A percentile compares a stretch with the other conserved stretches of the same genome.
These are phyloP conservation scores for Vicia faba DNA, from an alignment of 306 rosid genomes.

Conservation along the genomic window DNA sequence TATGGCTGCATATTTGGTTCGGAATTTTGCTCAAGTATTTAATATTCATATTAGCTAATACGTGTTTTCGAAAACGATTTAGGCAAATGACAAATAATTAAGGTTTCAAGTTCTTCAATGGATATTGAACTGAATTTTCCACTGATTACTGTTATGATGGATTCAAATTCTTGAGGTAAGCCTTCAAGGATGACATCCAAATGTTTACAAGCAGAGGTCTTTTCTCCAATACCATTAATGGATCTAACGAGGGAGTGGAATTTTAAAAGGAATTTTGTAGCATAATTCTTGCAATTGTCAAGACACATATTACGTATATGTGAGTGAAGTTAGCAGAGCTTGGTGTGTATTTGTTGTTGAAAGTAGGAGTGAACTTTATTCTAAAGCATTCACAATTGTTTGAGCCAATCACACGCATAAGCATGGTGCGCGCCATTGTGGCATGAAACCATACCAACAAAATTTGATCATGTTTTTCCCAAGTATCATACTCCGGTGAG, in stretches of 20 bases:
- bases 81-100: not conserved
- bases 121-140: not conserved
- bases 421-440: not conserved
- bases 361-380: no score
- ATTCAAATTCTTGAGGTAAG: not conserved
- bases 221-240: not conserved
- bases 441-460: not conserved
- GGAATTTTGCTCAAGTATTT: no score
- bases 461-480: not conserved
- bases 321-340: not conserved
- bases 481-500: not conserved
- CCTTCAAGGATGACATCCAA: not conserved
- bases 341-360: no score
- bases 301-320: not conserved
- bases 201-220: not conserved
- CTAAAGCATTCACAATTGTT: no score
- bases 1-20: no score
- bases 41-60: no score
- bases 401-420: no score
- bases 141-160: not conserved
- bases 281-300: not conserved
- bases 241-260: not conserved
- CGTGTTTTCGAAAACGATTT: not conserved
- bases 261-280: not conserved
- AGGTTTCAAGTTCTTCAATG: not conserved